Conservation (phyloP, 2,329 filamentous ascomycete genomes). For the Phaeoacremonium minimum region DNA sequence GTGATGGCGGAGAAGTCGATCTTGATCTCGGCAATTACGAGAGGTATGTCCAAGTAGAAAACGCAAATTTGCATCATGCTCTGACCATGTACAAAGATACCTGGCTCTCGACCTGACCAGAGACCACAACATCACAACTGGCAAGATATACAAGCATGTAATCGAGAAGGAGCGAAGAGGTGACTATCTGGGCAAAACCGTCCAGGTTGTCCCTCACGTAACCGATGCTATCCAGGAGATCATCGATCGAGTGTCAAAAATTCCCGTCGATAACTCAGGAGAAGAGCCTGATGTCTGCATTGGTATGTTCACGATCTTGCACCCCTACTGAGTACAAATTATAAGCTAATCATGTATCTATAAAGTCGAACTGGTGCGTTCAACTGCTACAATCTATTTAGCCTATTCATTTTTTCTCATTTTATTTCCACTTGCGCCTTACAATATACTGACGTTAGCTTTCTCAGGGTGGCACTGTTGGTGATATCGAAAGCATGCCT, state of each 20-base stretch:
- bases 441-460: conserved; percentile 4
- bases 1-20: conserved; percentile 31
- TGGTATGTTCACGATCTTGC: conserved; percentile 49
- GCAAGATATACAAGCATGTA: conserved; percentile 90
- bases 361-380: conserved; percentile 29
- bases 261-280: conserved; percentile 81
- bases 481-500: conserved; percentile 82
- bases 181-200: conserved; percentile 83
- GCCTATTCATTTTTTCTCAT: no score
- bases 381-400: not conserved
- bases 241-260: conserved; percentile 80
- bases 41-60: conserved; percentile 28
- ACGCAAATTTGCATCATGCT: no score
- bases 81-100: no score
- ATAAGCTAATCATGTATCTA: no score
- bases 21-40: conserved; percentile 57
- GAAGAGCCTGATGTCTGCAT: conserved; percentile 90
- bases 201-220: conserved; percentile 89
- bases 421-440: no score
- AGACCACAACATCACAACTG: conserved; percentile 96
- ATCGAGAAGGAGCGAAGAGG: conserved; percentile 65
- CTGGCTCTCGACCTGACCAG: conserved; percentile 75
- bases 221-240: conserved; percentile 90
- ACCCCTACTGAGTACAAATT: no score
- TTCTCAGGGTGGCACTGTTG: conserved; percentile 26